phyloP scores from a whole-genome alignment of 352 stramenopile species.

The Globisporangium acanthophoron region DNA sequence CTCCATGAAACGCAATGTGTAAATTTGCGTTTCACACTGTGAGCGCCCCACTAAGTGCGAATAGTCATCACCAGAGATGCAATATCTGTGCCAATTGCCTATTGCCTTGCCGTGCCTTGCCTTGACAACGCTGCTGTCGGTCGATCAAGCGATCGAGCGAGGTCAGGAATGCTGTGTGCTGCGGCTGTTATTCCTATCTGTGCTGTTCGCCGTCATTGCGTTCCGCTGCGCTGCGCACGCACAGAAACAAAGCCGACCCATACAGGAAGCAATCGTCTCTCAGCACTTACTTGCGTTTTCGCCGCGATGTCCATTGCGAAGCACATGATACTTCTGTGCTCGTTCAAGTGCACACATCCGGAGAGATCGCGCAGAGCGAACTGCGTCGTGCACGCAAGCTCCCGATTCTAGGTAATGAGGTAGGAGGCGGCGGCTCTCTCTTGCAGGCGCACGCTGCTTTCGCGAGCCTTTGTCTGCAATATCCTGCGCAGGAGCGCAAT shows the following conservation, averaged over 20 bases:
- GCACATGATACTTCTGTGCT: not conserved
- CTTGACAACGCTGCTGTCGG: not conserved
- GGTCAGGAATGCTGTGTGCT: not conserved
- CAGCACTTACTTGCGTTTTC: not conserved
- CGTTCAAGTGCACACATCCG: not conserved
- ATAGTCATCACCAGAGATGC: not conserved
- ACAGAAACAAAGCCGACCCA: not conserved
- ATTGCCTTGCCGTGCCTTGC: too few species aligned
- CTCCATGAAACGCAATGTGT: constrained; percentile 1
- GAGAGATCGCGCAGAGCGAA: not conserved
- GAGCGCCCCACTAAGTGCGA: not conserved
- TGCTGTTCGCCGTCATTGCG: not conserved
- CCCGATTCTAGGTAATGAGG: too few species aligned
- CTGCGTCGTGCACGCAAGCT: too few species aligned
- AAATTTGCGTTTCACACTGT: constrained; percentile 2
- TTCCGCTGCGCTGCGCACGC: not conserved
- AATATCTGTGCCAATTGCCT: not conserved
- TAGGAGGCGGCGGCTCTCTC: too few species aligned
- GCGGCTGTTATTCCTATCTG: not conserved
- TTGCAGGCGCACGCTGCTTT: too few species aligned
- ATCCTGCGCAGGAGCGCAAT: too few species aligned
- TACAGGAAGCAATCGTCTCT: too few species aligned
- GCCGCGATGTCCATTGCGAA: not conserved
- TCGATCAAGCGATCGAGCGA: not conserved
- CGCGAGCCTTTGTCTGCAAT: too few species aligned